Base-by-base conservation (phyloP, 2,329 filamentous ascomycete species). In the Phoma sp. region DNA sequence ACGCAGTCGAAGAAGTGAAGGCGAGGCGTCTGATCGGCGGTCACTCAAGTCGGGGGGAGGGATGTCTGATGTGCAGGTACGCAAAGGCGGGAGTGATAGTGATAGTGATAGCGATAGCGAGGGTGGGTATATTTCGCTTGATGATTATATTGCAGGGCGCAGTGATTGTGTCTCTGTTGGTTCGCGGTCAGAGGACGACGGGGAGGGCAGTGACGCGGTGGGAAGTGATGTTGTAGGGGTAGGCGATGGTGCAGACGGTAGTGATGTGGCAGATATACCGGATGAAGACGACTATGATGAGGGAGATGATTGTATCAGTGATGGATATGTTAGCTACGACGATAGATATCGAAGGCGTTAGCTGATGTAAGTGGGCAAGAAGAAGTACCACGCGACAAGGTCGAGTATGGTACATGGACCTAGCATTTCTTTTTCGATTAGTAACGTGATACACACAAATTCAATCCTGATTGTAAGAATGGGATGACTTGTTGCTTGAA, bases 41-140 rank as follows among this genome's bases (percentile, higher is more conserved):
- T 26, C n/a, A 14, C 5, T 18, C 9, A 9, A 14, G 18, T 17
- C 15, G 23, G 4, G 7, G 7, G 12, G 34, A 1, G 25, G 10
- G 32, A 17, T 30, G 20, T 36, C 15, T 29, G 32, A 23, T 17
- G 14, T 37, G 5, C 29, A 37, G 15, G 32, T 21, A 3, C 15
- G 17, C n/a, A n/a, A n/a, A 21, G 28, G 17, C 9, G 14, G 5
- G 23, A 46, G 29, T 10, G 6, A 17, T 3, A 43, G 26, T 11
- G 28, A n/a, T 3, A 48, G 45, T 36, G 39, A 21, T 2, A 53
- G 50, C 11, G 50, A 53, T 5, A 21, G 18, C 14, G 51, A 54
- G 12, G 45, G 33, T 17, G 51, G 43, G 6, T 54, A 54, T 15
- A 54, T 54, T 34, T 48, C 39, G 11, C 51, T 48, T 2, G 51